Evolutionary conservation across 2,329 filamentous ascomycete genomes (phyloP).

Genomic region (Cyphellophora europaea): DNA sequence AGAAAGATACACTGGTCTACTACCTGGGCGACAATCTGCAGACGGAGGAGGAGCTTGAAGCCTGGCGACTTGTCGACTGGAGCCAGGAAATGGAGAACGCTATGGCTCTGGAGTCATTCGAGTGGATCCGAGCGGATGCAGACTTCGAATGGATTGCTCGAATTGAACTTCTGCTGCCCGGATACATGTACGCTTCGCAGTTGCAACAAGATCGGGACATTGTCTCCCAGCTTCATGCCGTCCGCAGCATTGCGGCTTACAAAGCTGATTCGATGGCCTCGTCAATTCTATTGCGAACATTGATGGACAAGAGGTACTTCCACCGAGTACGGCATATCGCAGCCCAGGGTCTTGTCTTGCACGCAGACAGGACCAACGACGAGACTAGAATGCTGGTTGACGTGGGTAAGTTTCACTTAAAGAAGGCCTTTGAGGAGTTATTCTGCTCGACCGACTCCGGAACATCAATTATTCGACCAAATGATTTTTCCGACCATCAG

Average conservation of each 20-base stretch:
- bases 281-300: constrained; percentile 77
- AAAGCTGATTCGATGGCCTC: constrained; percentile 71
- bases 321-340: constrained; percentile 85
- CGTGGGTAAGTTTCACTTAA: constrained; percentile 74
- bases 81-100: constrained; percentile 74
- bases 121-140: constrained; percentile 96
- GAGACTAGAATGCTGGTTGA: constrained; percentile 42
- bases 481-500: constrained; percentile 82
- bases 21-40: constrained; percentile 87
- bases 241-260: constrained; percentile 63
- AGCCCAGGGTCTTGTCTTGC: constrained; percentile 65
- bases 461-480: constrained; percentile 70
- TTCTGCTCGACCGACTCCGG: constrained; percentile 64
- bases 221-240: constrained; percentile 68
- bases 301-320: constrained; percentile 88
- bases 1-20: constrained; percentile 78
- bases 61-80: constrained; percentile 87
- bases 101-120: constrained; percentile 94
- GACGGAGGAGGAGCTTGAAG: constrained; percentile 65
- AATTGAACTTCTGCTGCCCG: constrained; percentile 71
- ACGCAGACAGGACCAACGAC: constrained; percentile 53
- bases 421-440: constrained; percentile 76
- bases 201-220: constrained; percentile 95
- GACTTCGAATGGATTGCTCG: constrained; percentile 95
- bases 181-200: constrained; percentile 97